Evolutionary conservation across 2,329 filamentous ascomycete genomes (phyloP).

Genomic region (Calonectria crousiana): DNA sequence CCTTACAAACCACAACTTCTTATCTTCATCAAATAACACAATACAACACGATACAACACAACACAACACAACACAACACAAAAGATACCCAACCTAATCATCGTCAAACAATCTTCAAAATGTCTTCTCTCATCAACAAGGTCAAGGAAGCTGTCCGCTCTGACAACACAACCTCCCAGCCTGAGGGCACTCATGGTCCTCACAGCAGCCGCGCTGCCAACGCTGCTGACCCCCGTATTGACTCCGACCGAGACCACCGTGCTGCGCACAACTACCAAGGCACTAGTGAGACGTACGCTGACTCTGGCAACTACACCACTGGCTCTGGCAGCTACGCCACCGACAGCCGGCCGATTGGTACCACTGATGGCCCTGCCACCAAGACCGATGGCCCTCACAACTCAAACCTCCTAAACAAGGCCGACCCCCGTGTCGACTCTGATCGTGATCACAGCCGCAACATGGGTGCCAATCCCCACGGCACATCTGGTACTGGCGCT

Average conservation of each 20-base stretch:
- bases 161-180: conserved; percentile 50
- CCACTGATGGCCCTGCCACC: conserved; percentile 37
- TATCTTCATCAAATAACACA: conserved; percentile 29
- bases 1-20: neutral
- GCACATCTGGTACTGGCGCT: conserved; percentile 41
- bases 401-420: conserved; percentile 61
- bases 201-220: conserved; percentile 50
- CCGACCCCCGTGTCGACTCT: conserved; percentile 67
- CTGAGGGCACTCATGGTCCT: conserved; percentile 37
- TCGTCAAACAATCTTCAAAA: conserved; percentile 48
- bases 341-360: conserved; percentile 7
- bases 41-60: conserved; percentile 7
- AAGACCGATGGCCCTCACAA: conserved; percentile 58
- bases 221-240: conserved; percentile 63
- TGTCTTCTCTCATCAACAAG: conserved; percentile 71
- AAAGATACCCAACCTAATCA: neutral
- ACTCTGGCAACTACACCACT: conserved; percentile 55
- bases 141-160: conserved; percentile 67
- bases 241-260: conserved; percentile 62
- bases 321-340: conserved; percentile 23
- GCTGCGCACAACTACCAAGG: conserved; percentile 34
- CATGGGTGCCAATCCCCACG: conserved; percentile 49
- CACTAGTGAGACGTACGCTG: conserved; percentile 9
- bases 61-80: conserved; percentile 13
- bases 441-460: conserved; percentile 58